Evolutionary conservation across 2,329 filamentous ascomycete genomes (phyloP).

Genomic region (Microdochium nivale): DNA sequence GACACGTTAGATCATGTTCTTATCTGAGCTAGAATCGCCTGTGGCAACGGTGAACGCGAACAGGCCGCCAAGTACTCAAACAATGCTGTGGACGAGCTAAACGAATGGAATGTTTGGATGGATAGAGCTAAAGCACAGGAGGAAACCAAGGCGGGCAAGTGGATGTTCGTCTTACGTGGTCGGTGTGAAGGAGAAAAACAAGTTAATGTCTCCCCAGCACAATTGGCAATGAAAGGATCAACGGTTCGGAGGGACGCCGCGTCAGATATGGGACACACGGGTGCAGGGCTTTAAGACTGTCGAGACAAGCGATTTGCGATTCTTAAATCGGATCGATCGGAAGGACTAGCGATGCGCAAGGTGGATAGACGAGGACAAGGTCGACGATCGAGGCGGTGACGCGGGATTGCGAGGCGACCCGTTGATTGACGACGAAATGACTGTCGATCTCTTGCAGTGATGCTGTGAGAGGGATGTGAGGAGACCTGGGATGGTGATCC

Average conservation of each 20-base stretch:
- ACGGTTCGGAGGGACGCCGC: slow-evolving; percentile 3
- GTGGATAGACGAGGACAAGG: slow-evolving; percentile 17
- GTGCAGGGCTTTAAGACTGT: slow-evolving; percentile 12
- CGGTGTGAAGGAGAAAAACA: slow-evolving; percentile 88
- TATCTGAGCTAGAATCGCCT: slow-evolving; percentile 1
- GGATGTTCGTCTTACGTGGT: slow-evolving; percentile 36
- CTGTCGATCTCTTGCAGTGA: neutral
- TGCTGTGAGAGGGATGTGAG: neutral
- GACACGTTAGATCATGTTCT: neutral
- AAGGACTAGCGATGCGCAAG: slow-evolving; percentile 17
- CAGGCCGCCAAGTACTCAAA: too few species aligned
- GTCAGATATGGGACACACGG: slow-evolving; percentile 14
- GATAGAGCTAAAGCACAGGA: slow-evolving; percentile 9
- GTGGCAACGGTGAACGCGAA: too few species aligned
- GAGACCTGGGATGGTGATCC: neutral
- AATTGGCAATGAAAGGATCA: slow-evolving; percentile 6
- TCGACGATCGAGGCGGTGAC: slow-evolving; percentile 14
- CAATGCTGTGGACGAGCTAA: too few species aligned
- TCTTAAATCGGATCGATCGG: slow-evolving; percentile 11
- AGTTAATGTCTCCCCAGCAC: slow-evolving; percentile 89
- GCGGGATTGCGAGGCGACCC: slow-evolving; percentile 6
- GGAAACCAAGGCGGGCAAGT: slow-evolving; percentile 26
- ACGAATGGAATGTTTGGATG: slow-evolving; percentile 9
- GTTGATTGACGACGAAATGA: neutral
- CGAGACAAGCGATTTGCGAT: slow-evolving; percentile 11